Percentiles rank a stretch among this genome's conserved stretches.
Conservation (phyloP, 2,329 filamentous ascomycete species). For the Trichoderma atrobrunneum region DNA sequence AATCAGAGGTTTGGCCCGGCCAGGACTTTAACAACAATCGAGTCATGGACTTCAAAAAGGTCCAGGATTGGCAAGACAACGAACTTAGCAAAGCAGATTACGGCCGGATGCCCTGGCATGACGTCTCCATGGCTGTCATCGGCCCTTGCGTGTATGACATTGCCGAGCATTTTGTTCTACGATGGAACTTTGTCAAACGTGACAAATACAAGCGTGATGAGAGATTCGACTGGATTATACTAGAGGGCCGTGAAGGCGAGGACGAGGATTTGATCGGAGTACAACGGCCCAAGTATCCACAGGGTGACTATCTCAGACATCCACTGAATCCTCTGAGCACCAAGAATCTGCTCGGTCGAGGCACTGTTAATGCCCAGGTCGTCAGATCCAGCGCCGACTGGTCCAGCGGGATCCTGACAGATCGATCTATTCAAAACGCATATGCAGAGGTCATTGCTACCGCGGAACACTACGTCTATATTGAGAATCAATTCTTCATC, state of each 20-base stretch:
- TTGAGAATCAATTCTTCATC: constrained; percentile 99
- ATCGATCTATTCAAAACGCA: constrained; percentile 84
- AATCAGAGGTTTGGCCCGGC: constrained; percentile 85
- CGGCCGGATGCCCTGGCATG: constrained; percentile 97
- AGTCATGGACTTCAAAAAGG: constrained; percentile 91
- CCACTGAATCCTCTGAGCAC: constrained; percentile 66
- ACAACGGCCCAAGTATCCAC: constrained; percentile 82
- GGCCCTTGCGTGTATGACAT: constrained; percentile 91
- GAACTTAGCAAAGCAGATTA: constrained; percentile 88
- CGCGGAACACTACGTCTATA: constrained; percentile 91
- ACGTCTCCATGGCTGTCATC: constrained; percentile 87
- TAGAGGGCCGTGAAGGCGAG: constrained; percentile 72
- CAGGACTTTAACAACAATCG: constrained; percentile 99
- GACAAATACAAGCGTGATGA: constrained; percentile 95
- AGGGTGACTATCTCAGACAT: constrained; percentile 82
- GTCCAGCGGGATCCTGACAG: constrained; percentile 84
- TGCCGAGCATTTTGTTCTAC: constrained; percentile 87
- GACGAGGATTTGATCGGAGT: constrained; percentile 86
- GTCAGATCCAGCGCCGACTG: constrained; percentile 90
- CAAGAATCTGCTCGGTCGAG: constrained; percentile 63
- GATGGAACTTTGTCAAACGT: constrained; percentile 96
- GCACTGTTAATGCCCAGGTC: constrained; percentile 77
- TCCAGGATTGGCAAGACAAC: constrained; percentile 89
- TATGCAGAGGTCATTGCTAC: constrained; percentile 82
- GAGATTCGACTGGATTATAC: constrained; percentile 77